These are phyloP conservation scores for Eustoma russellianum DNA, from an alignment of 257 asterid genomes.

Conservation along the genomic window DNA sequence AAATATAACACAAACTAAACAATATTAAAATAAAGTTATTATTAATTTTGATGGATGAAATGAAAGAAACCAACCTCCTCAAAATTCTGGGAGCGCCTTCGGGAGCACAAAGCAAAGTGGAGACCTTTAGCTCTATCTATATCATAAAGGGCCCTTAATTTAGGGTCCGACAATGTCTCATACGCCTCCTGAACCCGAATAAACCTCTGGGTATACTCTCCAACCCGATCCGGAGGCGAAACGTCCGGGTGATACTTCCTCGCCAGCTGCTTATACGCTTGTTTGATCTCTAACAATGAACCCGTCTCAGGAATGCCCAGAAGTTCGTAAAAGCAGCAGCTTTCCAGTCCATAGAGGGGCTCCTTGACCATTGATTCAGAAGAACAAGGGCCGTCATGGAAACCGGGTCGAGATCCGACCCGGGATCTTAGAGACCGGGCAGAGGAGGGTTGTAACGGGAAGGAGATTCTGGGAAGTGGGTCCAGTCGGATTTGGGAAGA, in stretches of 20 bases:
- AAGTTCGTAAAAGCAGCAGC: slow-evolving; percentile 48
- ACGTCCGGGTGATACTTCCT: slow-evolving; percentile 92
- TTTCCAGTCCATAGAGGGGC: slow-evolving; percentile 5
- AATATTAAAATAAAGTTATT: not conserved
- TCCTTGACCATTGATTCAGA: slow-evolving; percentile 4
- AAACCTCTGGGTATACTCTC: slow-evolving; percentile 58
- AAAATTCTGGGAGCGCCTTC: slow-evolving; percentile 26
- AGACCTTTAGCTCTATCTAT: slow-evolving; percentile 39
- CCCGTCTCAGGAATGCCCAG: slow-evolving; percentile 66
- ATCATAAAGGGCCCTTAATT: slow-evolving; percentile 50
- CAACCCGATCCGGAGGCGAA: slow-evolving; percentile 75
- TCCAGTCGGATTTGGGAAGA: slow-evolving; percentile 1
- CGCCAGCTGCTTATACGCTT: slow-evolving; percentile 80
- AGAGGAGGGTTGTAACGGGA: not conserved
- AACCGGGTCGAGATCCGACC: slow-evolving; percentile 8
- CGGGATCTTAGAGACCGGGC: not conserved
- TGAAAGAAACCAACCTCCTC: slow-evolving; percentile 32
- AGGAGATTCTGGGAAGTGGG: slow-evolving; percentile 9
- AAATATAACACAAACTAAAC: not conserved
- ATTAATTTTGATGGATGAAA: not conserved
- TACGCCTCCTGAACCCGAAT: slow-evolving; percentile 80
- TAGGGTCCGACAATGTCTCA: slow-evolving; percentile 80
- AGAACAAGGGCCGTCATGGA: not conserved
- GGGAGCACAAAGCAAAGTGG: slow-evolving; percentile 41
- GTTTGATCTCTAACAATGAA: slow-evolving; percentile 51